A percentile compares a stretch with the other conserved stretches of the same genome.
Conservation (phyloP, 148 eudicot species). For the Fagopyrum homotropicum region DNA sequence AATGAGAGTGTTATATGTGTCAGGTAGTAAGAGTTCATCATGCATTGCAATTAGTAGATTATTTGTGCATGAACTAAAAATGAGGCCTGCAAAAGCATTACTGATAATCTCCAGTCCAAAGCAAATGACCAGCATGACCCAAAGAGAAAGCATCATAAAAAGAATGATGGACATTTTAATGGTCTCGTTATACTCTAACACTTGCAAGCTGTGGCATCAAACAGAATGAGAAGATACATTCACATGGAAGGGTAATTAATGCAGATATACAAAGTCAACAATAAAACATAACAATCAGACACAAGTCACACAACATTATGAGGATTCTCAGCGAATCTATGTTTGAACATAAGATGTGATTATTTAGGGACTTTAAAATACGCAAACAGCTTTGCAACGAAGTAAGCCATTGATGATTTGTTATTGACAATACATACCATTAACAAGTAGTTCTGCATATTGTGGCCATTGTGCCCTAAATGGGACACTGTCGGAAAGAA, state of each 20-base stretch:
- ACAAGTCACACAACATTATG: background rate
- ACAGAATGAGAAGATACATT: background rate
- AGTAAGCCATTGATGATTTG: background rate
- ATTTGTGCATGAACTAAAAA: background rate
- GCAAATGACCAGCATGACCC: background rate
- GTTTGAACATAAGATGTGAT: background rate
- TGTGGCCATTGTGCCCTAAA: constrained; percentile 97
- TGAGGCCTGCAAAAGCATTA: background rate
- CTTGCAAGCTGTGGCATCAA: background rate
- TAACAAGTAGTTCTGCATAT: constrained; percentile 75
- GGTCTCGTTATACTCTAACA: background rate
- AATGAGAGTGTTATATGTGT: background rate
- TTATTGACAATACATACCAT: constrained; percentile 43
- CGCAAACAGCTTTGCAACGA: background rate
- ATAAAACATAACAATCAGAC: background rate
- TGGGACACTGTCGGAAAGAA: constrained; percentile 77
- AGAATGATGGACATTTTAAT: background rate
- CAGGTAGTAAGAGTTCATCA: background rate
- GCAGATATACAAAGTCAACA: background rate
- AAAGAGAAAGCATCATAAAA: background rate
- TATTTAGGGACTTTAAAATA: background rate
- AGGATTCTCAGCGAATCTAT: background rate
- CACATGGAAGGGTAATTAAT: background rate
- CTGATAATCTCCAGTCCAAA: background rate
- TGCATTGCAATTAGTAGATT: background rate